These are phyloP conservation scores for Pontederia paniculata DNA, from an alignment of 176 grass and related monocot genomes.

Conservation along the genomic window DNA sequence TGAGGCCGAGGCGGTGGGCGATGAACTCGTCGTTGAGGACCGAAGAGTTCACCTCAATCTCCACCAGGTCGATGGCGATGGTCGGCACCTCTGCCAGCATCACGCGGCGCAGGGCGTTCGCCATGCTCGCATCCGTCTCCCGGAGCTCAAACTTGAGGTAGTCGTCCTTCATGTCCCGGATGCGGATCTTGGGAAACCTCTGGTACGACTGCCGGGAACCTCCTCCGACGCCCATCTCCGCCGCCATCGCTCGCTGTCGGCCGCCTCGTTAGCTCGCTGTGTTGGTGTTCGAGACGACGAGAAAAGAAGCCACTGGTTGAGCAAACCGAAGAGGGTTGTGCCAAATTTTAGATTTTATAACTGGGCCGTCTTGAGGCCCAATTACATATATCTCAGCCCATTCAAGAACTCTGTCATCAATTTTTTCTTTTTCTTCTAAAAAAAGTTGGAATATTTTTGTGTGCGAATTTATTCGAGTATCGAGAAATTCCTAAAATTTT, in stretches of 20 bases:
- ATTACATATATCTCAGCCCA: too few species aligned
- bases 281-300: too few species aligned
- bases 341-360: too few species aligned
- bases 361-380: too few species aligned
- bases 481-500: too few species aligned
- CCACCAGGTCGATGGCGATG: slow-evolving; percentile 84
- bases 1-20: slow-evolving; percentile 83
- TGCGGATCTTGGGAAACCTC: slow-evolving; percentile 60
- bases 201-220: slow-evolving; percentile 37
- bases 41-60: slow-evolving; percentile 83
- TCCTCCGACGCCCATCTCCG: slow-evolving; percentile 1
- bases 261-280: too few species aligned
- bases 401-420: too few species aligned
- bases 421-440: too few species aligned
- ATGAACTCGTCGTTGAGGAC: slow-evolving; percentile 99
- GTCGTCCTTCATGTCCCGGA: slow-evolving; percentile 82
- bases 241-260: not conserved
- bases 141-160: slow-evolving; percentile 85
- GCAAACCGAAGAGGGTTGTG: too few species aligned
- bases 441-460: too few species aligned
- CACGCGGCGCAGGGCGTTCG: slow-evolving; percentile 84
- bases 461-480: too few species aligned
- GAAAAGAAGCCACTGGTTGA: too few species aligned
- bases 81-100: slow-evolving; percentile 97
- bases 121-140: slow-evolving; percentile 87